Percentiles rank a stretch among this genome's conserved stretches.
phyloP scores from a whole-genome alignment of 352 stramenopile species.

The Phytophthora fragariaefolia region DNA sequence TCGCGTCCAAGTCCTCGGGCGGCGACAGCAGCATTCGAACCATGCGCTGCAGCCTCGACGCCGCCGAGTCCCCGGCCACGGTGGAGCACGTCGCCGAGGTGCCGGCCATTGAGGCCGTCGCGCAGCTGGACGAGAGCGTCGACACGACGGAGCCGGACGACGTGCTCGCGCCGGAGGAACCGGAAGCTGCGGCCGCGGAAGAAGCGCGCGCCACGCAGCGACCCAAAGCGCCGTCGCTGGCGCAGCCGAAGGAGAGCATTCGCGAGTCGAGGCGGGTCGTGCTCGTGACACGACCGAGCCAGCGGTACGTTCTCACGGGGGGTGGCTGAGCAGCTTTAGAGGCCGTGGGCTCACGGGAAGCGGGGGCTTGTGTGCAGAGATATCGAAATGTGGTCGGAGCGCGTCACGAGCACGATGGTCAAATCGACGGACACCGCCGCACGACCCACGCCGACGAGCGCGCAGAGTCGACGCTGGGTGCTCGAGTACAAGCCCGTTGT shows the following conservation, averaged over 20 bases:
- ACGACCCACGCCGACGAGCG: constrained; percentile 52
- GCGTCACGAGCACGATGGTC: constrained; percentile 78
- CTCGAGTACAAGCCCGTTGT: constrained; percentile 88
- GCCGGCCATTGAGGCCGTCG: constrained; percentile 22
- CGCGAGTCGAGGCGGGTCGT: constrained; percentile 60
- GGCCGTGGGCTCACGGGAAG: constrained; percentile 14
- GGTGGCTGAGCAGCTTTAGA: constrained; percentile 4
- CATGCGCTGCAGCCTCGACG: constrained; percentile 46
- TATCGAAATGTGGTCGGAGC: constrained; percentile 84
- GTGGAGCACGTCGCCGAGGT: constrained; percentile 1
- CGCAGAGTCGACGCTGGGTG: constrained; percentile 72
- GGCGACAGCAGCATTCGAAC: constrained; percentile 40
- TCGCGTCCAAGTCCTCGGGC: constrained; percentile 29
- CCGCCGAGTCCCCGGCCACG: constrained; percentile 21
- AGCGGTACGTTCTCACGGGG: constrained; percentile 50
- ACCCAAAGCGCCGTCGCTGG: constrained; percentile 7
- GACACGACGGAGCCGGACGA: constrained; percentile 12
- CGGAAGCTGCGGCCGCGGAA: constrained; percentile 2
- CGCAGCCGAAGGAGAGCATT: constrained; percentile 24
- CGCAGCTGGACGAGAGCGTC: constrained; percentile 23
- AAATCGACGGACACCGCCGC: constrained; percentile 55
- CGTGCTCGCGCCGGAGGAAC: constrained; percentile 8
- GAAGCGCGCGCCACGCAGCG: constrained; percentile 9
- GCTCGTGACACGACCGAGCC: constrained; percentile 76
- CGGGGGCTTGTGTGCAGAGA: constrained; percentile 47